These are phyloP conservation scores for Pichia membranifaciens DNA, from an alignment of 805 yeast genomes.

Conservation along the genomic window DNA sequence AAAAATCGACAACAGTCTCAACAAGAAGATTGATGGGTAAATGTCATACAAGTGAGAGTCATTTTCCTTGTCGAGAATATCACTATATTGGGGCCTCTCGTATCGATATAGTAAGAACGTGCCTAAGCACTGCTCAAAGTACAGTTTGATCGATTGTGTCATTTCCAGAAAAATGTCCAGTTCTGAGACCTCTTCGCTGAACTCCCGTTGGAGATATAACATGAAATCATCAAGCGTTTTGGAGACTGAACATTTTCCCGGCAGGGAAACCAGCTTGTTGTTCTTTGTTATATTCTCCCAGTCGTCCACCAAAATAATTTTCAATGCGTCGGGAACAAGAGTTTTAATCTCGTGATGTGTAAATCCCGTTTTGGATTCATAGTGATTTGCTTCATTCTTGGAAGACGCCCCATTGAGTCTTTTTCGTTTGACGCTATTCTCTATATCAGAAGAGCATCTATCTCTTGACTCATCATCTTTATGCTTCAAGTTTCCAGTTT, in stretches of 20 bases:
- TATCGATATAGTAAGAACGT: constrained; percentile 64
- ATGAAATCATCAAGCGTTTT: constrained; percentile 49
- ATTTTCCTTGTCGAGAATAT: constrained; percentile 33
- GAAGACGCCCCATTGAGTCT: neutral
- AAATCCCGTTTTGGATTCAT: constrained; percentile 12
- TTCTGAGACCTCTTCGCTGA: constrained; percentile 39
- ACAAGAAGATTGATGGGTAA: constrained; percentile 79
- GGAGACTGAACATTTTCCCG: constrained; percentile 48
- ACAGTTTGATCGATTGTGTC: constrained; percentile 59
- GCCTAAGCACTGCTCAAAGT: constrained; percentile 71
- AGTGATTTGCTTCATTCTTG: neutral
- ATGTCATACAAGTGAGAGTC: constrained; percentile 32
- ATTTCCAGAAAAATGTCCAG: constrained; percentile 59
- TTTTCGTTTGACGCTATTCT: constrained; percentile 1
- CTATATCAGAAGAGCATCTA: neutral
- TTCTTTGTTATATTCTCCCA: constrained; percentile 90
- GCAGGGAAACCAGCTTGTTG: constrained; percentile 61
- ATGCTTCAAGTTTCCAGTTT: neutral
- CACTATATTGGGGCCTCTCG: constrained; percentile 69
- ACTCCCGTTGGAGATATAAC: constrained; percentile 28
- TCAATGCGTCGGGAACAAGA: constrained; percentile 59
- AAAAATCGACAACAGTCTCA: constrained; percentile 68
- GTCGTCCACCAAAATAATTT: constrained; percentile 75
- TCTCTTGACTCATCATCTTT: neutral
- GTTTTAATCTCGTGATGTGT: constrained; percentile 42